phyloP scores from a whole-genome alignment of 139 green algal genomes.

The Edaphochlamys debaryana region DNA sequence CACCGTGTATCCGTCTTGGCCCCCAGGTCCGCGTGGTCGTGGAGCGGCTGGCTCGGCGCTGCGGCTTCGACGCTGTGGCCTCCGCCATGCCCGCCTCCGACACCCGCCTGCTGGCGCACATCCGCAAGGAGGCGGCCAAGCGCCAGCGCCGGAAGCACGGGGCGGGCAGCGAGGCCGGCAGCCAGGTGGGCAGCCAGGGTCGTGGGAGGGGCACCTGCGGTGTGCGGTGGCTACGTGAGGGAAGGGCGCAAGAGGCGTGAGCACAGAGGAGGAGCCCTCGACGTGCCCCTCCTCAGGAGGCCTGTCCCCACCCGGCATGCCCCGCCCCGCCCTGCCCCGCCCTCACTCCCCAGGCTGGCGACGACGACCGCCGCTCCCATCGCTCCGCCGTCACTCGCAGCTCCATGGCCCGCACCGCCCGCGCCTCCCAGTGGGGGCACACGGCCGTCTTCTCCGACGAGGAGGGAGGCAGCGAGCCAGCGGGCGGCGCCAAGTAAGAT shows the following conservation, averaged over 20 bases:
- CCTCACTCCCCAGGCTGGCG: slow-evolving; percentile 22
- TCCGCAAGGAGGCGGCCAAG: slow-evolving; percentile 79
- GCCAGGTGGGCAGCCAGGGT: slow-evolving; percentile 48
- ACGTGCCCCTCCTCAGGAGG: too few relatives aligned
- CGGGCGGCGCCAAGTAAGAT: too few relatives aligned
- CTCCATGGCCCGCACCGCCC: slow-evolving; percentile 63
- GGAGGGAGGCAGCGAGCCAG: slow-evolving; percentile 50
- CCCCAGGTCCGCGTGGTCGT: slow-evolving; percentile 84
- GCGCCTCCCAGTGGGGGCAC: slow-evolving; percentile 77
- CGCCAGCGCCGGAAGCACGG: slow-evolving; percentile 63
- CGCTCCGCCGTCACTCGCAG: slow-evolving; percentile 33
- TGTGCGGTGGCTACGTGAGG: background rate
- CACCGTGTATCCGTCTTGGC: too few relatives aligned
- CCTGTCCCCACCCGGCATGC: background rate
- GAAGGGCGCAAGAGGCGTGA: background rate
- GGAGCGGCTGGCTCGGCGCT: slow-evolving; percentile 87
- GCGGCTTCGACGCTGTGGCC: slow-evolving; percentile 87
- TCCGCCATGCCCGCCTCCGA: slow-evolving; percentile 80
- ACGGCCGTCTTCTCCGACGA: slow-evolving; percentile 84
- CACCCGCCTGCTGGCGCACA: slow-evolving; percentile 86
- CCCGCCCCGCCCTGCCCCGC: background rate
- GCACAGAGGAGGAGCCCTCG: too few relatives aligned
- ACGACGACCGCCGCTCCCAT: slow-evolving; percentile 45
- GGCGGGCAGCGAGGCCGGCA: slow-evolving; percentile 44
- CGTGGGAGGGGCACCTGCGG: too few relatives aligned